Conservation (phyloP, 23 red algal species). For the Gracilariopsis chorda region DNA sequence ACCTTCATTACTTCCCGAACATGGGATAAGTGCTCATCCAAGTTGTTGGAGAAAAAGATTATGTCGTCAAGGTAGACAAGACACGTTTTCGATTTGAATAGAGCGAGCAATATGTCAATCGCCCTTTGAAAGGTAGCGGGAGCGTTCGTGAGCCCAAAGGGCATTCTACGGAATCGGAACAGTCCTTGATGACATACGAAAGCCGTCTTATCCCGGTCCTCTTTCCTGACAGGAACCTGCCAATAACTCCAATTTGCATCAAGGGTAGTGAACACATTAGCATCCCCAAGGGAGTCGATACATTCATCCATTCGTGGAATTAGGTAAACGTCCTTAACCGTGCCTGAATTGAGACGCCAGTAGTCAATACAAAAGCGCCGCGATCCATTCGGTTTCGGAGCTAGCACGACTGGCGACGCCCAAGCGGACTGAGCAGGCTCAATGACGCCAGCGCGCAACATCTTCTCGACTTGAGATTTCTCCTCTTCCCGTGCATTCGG, state of each 20-base stretch:
- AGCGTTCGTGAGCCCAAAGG: slow-evolving; percentile 28
- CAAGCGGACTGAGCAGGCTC: not conserved
- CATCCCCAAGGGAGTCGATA: slow-evolving; percentile 8
- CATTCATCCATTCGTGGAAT: slow-evolving; percentile 37
- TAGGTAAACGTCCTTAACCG: not conserved
- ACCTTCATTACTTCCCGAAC: not conserved
- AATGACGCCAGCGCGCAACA: not conserved
- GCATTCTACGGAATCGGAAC: not conserved
- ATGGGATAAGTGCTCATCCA: slow-evolving; percentile 15
- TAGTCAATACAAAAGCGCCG: slow-evolving; percentile 36
- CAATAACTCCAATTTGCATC: slow-evolving; percentile 7
- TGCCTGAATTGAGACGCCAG: not conserved
- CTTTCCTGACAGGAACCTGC: not conserved
- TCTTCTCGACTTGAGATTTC: not conserved
- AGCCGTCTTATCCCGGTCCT: not conserved
- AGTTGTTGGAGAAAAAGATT: not conserved
- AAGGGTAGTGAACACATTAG: not conserved
- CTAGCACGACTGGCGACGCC: not conserved
- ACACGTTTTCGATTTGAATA: not conserved
- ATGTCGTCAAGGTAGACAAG: slow-evolving; percentile 36
- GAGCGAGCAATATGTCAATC: not conserved
- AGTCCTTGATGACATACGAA: not conserved
- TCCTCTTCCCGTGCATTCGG: not conserved
- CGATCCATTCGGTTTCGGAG: not conserved
- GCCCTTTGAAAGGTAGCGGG: slow-evolving; percentile 23